phyloP scores from a whole-genome alignment of 202 grass and related monocot genomes.

The Elaeis oleifera region DNA sequence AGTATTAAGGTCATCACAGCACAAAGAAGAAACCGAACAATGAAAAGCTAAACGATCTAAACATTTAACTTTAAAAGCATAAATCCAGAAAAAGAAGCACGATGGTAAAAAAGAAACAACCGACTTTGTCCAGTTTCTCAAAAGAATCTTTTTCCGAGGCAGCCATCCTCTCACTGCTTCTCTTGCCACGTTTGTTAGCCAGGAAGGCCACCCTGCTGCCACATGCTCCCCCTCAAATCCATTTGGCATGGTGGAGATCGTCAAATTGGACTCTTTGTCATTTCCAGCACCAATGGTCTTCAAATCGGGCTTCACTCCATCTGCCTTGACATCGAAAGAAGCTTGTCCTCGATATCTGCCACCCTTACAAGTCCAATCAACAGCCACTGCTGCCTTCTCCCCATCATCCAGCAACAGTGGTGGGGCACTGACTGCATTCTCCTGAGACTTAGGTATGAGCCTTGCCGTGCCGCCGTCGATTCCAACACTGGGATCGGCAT shows the following conservation, averaged over 20 bases:
- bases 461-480: constrained; percentile 40
- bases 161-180: constrained; percentile 86
- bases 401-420: constrained; percentile 34
- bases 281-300: constrained; percentile 21
- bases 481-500: constrained; percentile 4
- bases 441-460: constrained; percentile 59
- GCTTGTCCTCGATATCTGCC: constrained; percentile 28
- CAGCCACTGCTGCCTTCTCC: constrained; percentile 12
- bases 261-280: constrained; percentile 30
- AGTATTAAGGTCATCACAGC: too few species aligned
- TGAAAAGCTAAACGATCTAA: not conserved
- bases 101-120: not conserved
- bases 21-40: too few species aligned
- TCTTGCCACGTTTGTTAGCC: constrained; percentile 71
- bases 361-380: constrained; percentile 26
- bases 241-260: constrained; percentile 49
- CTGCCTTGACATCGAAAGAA: constrained; percentile 14
- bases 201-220: constrained; percentile 73
- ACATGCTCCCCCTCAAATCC: constrained; percentile 49
- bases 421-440: constrained; percentile 28
- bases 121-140: constrained; percentile 87
- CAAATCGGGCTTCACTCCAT: constrained; percentile 31
- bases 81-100: not conserved
- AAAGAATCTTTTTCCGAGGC: constrained; percentile 80
- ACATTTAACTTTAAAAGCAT: constrained; percentile 16